phyloP scores from a whole-genome alignment of 2,329 filamentous ascomycete species.

The Diplocarpon rosae region DNA sequence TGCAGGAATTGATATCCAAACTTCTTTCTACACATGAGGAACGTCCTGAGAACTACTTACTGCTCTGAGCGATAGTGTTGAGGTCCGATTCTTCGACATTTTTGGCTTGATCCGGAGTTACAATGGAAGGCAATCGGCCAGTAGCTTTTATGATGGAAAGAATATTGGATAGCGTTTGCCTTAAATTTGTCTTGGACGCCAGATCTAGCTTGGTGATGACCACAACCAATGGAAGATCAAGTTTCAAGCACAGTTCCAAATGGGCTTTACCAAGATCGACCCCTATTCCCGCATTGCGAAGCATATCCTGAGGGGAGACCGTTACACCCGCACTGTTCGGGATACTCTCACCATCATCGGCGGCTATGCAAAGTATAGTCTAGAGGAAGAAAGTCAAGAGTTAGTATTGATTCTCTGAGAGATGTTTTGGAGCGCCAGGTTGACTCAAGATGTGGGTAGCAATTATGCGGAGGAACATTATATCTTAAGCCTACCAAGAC shows the following conservation, averaged over 20 bases:
- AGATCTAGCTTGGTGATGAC: constrained; percentile 87
- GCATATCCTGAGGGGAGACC: constrained; percentile 38
- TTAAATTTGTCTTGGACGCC: constrained; percentile 61
- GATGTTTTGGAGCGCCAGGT: too few relatives aligned
- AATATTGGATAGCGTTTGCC: constrained; percentile 59
- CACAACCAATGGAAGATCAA: constrained; percentile 67
- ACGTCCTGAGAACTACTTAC: neutral
- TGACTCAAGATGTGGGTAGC: too few relatives aligned
- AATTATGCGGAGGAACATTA: too few relatives aligned
- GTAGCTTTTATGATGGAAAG: constrained; percentile 67
- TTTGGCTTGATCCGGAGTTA: constrained; percentile 47
- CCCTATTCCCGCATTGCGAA: constrained; percentile 41
- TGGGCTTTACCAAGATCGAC: constrained; percentile 69
- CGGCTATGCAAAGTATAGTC: constrained; percentile 54
- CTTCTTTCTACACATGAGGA: too few relatives aligned
- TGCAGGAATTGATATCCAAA: too few relatives aligned
- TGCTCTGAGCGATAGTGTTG: constrained; percentile 39
- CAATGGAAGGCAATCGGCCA: constrained; percentile 62
- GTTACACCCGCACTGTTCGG: constrained; percentile 29
- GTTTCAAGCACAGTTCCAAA: constrained; percentile 71
- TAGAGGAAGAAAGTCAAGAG: too few relatives aligned
- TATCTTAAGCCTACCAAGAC: too few relatives aligned
- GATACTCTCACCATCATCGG: constrained; percentile 52
- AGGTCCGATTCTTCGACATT: constrained; percentile 37
- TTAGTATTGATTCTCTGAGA: too few relatives aligned